Conservation (phyloP, 495 filamentous ascomycete genomes). For the Apodospora peruviana region DNA sequence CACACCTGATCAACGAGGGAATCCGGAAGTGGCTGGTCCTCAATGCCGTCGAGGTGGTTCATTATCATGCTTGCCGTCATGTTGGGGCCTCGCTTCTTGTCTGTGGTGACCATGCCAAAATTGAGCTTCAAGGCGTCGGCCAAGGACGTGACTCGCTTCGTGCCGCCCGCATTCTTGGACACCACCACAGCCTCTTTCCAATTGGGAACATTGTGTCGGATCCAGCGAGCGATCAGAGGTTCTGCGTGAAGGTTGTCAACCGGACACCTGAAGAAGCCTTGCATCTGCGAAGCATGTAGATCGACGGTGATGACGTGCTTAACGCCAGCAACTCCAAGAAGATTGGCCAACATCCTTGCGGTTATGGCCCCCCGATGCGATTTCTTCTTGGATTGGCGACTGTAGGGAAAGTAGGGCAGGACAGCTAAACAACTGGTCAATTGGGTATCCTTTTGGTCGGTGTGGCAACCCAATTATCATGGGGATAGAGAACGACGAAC, state of each 20-base stretch:
- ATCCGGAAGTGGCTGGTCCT: constrained; percentile 29
- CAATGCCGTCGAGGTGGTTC: constrained; percentile 43
- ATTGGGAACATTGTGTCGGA: constrained; percentile 74
- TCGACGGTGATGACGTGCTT: constrained; percentile 98
- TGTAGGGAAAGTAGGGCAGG: constrained; percentile 98
- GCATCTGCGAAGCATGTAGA: constrained; percentile 95
- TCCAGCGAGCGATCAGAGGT: constrained; percentile 94
- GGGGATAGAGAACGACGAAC: constrained; percentile 43
- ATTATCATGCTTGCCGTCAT: constrained; percentile 67
- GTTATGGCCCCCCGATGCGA: constrained; percentile 94
- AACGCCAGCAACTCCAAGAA: constrained; percentile 86
- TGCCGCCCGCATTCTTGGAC: constrained; percentile 95
- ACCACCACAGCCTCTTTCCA: constrained; percentile 94
- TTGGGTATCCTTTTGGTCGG: not conserved
- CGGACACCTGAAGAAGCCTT: constrained; percentile 96
- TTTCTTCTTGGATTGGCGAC: constrained; percentile 98
- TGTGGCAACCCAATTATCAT: not conserved
- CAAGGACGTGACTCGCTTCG: constrained; percentile 92
- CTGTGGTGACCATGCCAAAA: constrained; percentile 95
- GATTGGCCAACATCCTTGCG: constrained; percentile 92
- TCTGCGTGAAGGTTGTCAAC: constrained; percentile 97
- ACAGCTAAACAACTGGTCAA: constrained; percentile 59
- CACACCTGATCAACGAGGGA: constrained; percentile 23
- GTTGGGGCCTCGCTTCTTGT: constrained; percentile 63
- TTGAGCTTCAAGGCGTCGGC: constrained; percentile 95